Evolutionary conservation across 1,284 basidiomycete genomes (phyloP).

Genomic region (Malassezia nana): DNA sequence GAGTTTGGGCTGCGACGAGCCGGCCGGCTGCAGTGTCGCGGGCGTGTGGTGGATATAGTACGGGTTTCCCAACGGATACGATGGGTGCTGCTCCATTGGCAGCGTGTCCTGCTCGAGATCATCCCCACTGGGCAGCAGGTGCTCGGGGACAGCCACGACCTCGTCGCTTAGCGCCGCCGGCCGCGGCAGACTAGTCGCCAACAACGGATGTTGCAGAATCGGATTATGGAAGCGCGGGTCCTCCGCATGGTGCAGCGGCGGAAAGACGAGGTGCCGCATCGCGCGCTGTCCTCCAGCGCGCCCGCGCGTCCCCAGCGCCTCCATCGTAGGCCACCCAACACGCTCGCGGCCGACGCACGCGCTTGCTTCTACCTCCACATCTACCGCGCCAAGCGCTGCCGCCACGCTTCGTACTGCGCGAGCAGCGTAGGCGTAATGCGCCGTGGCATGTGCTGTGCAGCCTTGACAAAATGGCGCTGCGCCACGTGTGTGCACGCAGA

Average conservation of each 20-base stretch:
- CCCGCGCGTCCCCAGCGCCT: not conserved
- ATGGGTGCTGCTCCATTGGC: slow-evolving; percentile 36
- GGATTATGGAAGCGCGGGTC: slow-evolving; percentile 16
- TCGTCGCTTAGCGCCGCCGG: slow-evolving; percentile 9
- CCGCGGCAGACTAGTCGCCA: not conserved
- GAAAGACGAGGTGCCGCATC: slow-evolving; percentile 11
- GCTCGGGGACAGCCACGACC: slow-evolving; percentile 20
- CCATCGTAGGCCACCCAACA: not conserved
- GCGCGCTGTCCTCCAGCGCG: not conserved
- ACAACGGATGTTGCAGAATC: slow-evolving; percentile 15
- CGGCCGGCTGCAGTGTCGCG: slow-evolving; percentile 16
- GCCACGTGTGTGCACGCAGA: slow-evolving; percentile 67
- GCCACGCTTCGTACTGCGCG: slow-evolving; percentile 8
- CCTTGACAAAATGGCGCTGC: slow-evolving; percentile 63
- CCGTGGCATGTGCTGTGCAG: slow-evolving; percentile 63
- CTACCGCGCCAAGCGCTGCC: slow-evolving; percentile 1
- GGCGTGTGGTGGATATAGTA: slow-evolving; percentile 16
- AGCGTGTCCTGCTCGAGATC: slow-evolving; percentile 36
- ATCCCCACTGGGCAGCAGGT: slow-evolving; percentile 28
- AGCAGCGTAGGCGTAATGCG: slow-evolving; percentile 74
- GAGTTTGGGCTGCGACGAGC: slow-evolving; percentile 16
- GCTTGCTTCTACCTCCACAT: not conserved
- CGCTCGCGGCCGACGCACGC: no score
- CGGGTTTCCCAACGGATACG: slow-evolving; percentile 34
- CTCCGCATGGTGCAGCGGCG: slow-evolving; percentile 13